These are phyloP conservation scores for Phytopythium helicoides DNA, from an alignment of 352 stramenopile genomes.

Conservation along the genomic window DNA sequence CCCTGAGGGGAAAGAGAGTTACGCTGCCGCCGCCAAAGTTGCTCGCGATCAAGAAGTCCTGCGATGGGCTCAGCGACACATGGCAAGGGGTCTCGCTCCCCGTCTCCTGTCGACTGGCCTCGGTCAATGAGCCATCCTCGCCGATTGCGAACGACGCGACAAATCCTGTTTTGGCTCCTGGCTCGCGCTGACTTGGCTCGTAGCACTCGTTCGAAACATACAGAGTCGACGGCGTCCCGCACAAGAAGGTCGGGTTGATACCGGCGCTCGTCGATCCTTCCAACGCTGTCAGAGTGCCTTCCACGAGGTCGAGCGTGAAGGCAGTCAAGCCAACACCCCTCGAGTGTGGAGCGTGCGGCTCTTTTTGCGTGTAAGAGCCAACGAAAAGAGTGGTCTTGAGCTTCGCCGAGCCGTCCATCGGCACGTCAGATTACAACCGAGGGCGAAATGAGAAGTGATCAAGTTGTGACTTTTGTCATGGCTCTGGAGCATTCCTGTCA, in stretches of 20 bases:
- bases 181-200: conserved; percentile 26
- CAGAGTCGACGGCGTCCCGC: conserved; percentile 31
- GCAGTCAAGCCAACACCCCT: conserved; percentile 71
- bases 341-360: conserved; percentile 64
- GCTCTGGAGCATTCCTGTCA: no score
- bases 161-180: conserved; percentile 41
- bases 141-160: conserved; percentile 53
- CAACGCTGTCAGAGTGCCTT: conserved; percentile 43
- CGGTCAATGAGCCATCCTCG: conserved; percentile 32
- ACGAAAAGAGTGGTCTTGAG: conserved; percentile 48
- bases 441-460: no score
- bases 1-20: conserved; percentile 52
- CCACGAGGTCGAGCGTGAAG: conserved; percentile 54
- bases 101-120: conserved; percentile 51
- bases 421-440: no score
- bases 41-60: conserved; percentile 56
- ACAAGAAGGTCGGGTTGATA: conserved; percentile 72
- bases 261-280: conserved; percentile 34
- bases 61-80: conserved; percentile 38
- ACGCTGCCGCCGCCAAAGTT: conserved; percentile 78
- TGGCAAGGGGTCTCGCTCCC: conserved; percentile 62
- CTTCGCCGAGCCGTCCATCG: no score
- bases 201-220: conserved; percentile 76
- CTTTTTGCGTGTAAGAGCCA: conserved; percentile 81
- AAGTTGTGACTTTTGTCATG: no score